These are phyloP conservation scores for Leucocoprinus sp. DNA, from an alignment of 768 basidiomycete genomes.

Conservation along the genomic window DNA sequence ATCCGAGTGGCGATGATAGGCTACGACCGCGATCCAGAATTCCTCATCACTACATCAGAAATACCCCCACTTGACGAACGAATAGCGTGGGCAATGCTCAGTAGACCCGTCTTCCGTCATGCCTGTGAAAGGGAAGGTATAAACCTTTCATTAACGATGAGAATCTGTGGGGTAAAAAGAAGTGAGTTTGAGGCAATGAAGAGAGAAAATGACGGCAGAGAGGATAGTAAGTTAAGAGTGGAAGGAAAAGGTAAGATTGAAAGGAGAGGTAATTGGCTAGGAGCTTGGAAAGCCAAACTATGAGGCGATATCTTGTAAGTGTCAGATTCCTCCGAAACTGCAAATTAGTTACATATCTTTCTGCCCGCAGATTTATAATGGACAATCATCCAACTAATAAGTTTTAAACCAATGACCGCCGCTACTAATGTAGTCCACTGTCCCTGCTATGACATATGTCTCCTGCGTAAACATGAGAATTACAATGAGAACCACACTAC, in stretches of 20 bases:
- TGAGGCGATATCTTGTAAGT: neutral
- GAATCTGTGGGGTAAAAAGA: constrained; percentile 18
- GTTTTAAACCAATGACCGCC: too few species aligned
- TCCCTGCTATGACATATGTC: too few species aligned
- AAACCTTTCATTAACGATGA: constrained; percentile 24
- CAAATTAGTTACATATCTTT: too few species aligned
- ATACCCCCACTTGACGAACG: constrained; percentile 27
- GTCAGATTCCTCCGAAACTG: too few species aligned
- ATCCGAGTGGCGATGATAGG: constrained; percentile 38
- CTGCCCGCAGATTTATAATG: too few species aligned
- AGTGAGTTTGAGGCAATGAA: constrained; percentile 12
- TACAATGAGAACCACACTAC: too few species aligned
- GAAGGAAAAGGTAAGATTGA: constrained; percentile 3
- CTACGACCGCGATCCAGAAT: constrained; percentile 36
- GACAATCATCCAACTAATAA: too few species aligned
- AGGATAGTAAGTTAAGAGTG: constrained; percentile 5
- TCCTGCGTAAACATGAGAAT: too few species aligned
- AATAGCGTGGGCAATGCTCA: constrained; percentile 37
- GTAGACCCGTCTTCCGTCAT: constrained; percentile 26
- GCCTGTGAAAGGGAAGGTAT: constrained; percentile 33
- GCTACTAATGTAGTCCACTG: too few species aligned
- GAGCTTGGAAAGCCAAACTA: constrained; percentile 9
- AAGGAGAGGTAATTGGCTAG: constrained; percentile 8
- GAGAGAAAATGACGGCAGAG: constrained; percentile 12
- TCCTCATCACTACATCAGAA: constrained; percentile 30